Evolutionary conservation across 78 protist species (phyloP).

Genomic region (Pigoraptor vietnamica): DNA sequence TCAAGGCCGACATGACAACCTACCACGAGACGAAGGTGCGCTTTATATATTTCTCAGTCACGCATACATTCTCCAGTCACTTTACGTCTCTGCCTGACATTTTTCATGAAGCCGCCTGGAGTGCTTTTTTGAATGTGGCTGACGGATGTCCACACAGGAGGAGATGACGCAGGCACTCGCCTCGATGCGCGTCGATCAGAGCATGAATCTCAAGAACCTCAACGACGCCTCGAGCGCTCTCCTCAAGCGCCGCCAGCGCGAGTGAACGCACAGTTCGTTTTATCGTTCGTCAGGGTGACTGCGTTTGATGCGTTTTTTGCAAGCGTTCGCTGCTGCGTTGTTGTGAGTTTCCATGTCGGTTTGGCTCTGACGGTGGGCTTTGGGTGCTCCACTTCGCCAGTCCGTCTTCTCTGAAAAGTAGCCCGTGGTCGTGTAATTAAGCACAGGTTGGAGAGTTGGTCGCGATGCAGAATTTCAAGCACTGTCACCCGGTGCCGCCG

Average conservation of each 20-base stretch:
- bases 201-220: neutral
- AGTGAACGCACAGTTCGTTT: neutral
- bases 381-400: neutral
- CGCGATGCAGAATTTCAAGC: too few relatives aligned
- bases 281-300: neutral
- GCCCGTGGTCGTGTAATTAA: too few relatives aligned
- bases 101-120: neutral
- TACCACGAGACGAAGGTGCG: neutral
- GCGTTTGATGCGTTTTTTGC: neutral
- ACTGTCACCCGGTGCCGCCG: too few relatives aligned
- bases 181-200: constrained; percentile 10
- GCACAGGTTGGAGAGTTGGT: too few relatives aligned
- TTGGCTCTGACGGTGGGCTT: neutral
- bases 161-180: constrained; percentile 23
- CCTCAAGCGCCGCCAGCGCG: constrained; percentile 3
- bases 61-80: neutral
- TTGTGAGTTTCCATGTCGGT: neutral
- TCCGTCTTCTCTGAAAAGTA: neutral
- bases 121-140: neutral
- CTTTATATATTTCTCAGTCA: neutral
- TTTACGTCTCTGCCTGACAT: too few relatives aligned
- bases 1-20: neutral
- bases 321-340: neutral
- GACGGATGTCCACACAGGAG: neutral
- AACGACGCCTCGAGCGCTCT: neutral